Percentiles rank a stretch among this genome's conserved stretches.
phyloP scores from a whole-genome alignment of 2,329 filamentous ascomycete species.

The Arthrobotrys megalospora region DNA sequence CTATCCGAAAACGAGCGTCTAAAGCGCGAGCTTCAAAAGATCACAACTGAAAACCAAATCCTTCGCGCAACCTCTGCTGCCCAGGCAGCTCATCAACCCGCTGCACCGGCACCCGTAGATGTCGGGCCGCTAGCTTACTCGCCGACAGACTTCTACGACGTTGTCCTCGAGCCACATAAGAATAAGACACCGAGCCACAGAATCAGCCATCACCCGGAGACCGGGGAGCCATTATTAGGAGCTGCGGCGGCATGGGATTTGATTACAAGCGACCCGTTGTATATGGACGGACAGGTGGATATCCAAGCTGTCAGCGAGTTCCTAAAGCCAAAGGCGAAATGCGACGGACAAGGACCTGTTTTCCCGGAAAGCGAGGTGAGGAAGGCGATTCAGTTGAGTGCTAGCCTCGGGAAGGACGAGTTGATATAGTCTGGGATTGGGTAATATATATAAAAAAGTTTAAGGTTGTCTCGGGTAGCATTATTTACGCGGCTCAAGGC shows the following conservation, averaged over 20 bases:
- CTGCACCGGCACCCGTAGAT: slow-evolving; percentile 70
- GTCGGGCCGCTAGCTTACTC: slow-evolving; percentile 80
- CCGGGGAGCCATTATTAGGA: slow-evolving; percentile 79
- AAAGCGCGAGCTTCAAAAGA: slow-evolving; percentile 85
- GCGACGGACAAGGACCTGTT: slow-evolving; percentile 89
- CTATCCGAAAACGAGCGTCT: slow-evolving; percentile 88
- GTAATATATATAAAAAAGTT: slow-evolving; percentile 39
- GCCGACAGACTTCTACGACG: slow-evolving; percentile 80
- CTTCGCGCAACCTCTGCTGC: slow-evolving; percentile 80
- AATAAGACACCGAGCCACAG: slow-evolving; percentile 78
- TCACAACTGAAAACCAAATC: slow-evolving; percentile 92
- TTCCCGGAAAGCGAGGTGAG: slow-evolving; percentile 84
- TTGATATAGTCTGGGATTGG: slow-evolving; percentile 70
- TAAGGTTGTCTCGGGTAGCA: not conserved
- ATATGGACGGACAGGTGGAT: slow-evolving; percentile 83
- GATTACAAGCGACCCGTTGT: slow-evolving; percentile 84
- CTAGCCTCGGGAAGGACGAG: slow-evolving; percentile 83
- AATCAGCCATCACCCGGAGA: slow-evolving; percentile 76
- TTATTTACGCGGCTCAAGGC: slow-evolving; percentile 11
- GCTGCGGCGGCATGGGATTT: slow-evolving; percentile 89
- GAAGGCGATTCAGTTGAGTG: slow-evolving; percentile 82
- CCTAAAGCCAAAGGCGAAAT: slow-evolving; percentile 81
- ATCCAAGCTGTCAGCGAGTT: slow-evolving; percentile 84
- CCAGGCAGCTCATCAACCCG: slow-evolving; percentile 68
- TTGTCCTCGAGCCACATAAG: slow-evolving; percentile 74